Percentiles rank a stretch among this genome's conserved stretches.
Conservation (phyloP, 2,329 filamentous ascomycete genomes). For the Fusarium sacchari region DNA sequence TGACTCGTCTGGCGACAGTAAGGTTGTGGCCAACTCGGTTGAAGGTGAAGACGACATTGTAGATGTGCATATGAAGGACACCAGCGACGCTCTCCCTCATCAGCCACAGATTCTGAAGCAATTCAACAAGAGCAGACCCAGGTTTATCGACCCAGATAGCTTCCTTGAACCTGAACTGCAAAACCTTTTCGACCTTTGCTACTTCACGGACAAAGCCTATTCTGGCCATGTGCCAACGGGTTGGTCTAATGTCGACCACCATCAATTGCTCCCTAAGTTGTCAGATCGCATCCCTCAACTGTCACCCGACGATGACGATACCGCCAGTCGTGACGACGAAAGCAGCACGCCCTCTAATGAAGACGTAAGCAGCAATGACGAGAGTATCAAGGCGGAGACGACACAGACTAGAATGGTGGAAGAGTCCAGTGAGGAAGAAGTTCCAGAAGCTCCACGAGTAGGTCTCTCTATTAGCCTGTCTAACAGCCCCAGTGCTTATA, state of each 20-base stretch:
- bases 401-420: conserved; percentile 66
- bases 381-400: conserved; percentile 48
- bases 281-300: conserved; percentile 58
- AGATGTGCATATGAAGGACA: conserved; percentile 85
- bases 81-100: conserved; percentile 48
- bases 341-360: conserved; percentile 61
- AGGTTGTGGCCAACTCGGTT: conserved; percentile 80
- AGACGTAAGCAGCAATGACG: conserved; percentile 64
- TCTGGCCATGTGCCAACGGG: conserved; percentile 74
- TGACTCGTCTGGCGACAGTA: conserved; percentile 74
- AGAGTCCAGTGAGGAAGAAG: conserved; percentile 68
- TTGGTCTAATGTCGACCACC: conserved; percentile 71
- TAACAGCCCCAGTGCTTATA: neutral
- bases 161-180: conserved; percentile 72
- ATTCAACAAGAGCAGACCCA: conserved; percentile 62
- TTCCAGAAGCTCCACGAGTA: conserved; percentile 41
- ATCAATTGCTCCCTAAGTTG: conserved; percentile 65
- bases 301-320: conserved; percentile 56
- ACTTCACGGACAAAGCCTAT: conserved; percentile 61
- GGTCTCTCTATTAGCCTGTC: neutral
- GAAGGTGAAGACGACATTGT: conserved; percentile 92
- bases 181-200: conserved; percentile 81
- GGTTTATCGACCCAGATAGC: conserved; percentile 61
- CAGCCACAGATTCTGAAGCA: conserved; percentile 51
- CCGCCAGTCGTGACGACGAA: conserved; percentile 59